Evolutionary conservation across 306 rosid genomes (phyloP).

Genomic region (Acacia crassicarpa): DNA sequence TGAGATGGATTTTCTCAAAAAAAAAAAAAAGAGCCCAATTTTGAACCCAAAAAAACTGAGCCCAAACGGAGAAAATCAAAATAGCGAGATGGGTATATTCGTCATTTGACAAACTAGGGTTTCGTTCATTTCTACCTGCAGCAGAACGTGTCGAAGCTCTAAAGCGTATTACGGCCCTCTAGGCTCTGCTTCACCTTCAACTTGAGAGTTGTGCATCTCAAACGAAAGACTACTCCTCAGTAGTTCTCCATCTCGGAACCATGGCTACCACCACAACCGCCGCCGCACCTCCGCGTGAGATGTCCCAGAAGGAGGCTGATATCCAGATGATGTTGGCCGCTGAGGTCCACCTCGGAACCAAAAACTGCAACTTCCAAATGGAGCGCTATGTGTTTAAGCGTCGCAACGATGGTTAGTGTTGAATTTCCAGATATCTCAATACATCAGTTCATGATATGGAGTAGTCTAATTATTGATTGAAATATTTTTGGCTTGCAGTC

Average conservation of each 20-base stretch:
- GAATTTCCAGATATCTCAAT: neutral
- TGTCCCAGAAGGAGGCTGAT: slow-evolving; percentile 75
- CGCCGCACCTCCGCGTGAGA: slow-evolving; percentile 37
- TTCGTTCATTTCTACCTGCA: neutral
- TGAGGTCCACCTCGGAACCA: slow-evolving; percentile 78
- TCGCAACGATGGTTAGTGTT: slow-evolving; percentile 59
- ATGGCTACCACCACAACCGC: slow-evolving; percentile 44
- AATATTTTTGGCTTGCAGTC: neutral
- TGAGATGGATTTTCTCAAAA: too few species aligned
- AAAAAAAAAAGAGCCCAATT: neutral
- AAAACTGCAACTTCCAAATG: slow-evolving; percentile 80
- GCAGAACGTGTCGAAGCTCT: neutral
- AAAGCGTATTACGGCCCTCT: neutral
- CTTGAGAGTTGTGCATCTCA: neutral
- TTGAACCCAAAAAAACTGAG: neutral
- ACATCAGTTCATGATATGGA: neutral
- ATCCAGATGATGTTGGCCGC: slow-evolving; percentile 89
- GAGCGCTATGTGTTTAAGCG: slow-evolving; percentile 83
- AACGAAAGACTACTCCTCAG: neutral
- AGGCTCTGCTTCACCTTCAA: neutral
- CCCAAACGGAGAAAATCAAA: neutral
- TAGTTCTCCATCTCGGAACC: neutral
- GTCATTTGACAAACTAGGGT: neutral
- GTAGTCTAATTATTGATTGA: neutral
- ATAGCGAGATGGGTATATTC: neutral